Evolutionary conservation across 192 early-diverging fungal genomes (phyloP), one percentile per base, ranked within the genome.

Genomic region (Spizellomyces sp.): DNA sequence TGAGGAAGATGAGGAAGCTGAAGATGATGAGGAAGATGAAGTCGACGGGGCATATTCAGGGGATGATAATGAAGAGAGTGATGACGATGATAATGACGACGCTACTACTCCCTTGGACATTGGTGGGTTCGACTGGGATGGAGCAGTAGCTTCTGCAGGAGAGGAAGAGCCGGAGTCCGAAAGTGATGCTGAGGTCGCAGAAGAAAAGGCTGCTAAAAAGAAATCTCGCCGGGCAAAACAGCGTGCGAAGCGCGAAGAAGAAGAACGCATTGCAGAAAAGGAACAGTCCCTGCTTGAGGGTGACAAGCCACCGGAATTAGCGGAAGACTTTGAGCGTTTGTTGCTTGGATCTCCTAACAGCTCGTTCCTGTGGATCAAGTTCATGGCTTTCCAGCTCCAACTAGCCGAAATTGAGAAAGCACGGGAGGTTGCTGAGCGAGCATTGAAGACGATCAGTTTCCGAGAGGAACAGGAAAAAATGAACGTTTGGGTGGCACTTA

Each of bases 321-420:
- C 92, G 15, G 81, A 86, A 12, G 95, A 96, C 75, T 99, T 93
- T 76, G 98, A 99, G 75, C 88, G 96, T 61, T 79, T 98, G 58
- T 75, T 99, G 41, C 80, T 99, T 55, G 93, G 94, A 27, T 96
- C 94, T 9, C 98, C 98, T 55, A 94, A 96, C 83, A 93, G 91
- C 62, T 99, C 98, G 17, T 96, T 90, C 83, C 68, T 99, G 59
- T 99, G 98, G 98, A 94, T 99, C 75, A 95, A 99, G 80, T 99
- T 95, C 77, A 99, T 99, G 96, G 95, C 96, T n/a, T 95, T 93
- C 86, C 95, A 98, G 70, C 82, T 99, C 5, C 90, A 95, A 61
- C 82, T 97, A 66, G 93, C 95, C 0, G 96, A 99, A 80, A 88
- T 98, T 44, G 88, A 84, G 44, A 96, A 95, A 71, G 96, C 98